Conservation (phyloP, 345 rosid genomes). For the Ricinus communis region DNA sequence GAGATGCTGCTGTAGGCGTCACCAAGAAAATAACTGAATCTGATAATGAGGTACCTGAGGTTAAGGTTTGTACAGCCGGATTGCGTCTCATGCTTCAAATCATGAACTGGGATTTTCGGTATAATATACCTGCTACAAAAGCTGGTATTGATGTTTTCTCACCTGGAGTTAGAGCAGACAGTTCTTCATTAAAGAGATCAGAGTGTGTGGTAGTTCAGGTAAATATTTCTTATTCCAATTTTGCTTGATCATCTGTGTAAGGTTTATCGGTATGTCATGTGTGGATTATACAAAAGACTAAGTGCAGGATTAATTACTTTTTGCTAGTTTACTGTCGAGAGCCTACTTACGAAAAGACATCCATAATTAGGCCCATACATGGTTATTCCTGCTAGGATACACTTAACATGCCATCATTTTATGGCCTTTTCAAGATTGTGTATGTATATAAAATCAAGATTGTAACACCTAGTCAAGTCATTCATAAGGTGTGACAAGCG, state of each 20-base stretch:
- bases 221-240: constrained; percentile 22
- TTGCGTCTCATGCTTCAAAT: constrained; percentile 89
- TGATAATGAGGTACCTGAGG: constrained; percentile 64
- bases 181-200: constrained; percentile 50
- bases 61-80: constrained; percentile 82
- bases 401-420: not conserved
- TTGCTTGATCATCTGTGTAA: constrained; percentile 11
- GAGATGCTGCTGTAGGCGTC: constrained; percentile 75
- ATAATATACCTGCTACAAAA: constrained; percentile 43
- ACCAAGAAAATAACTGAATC: constrained; percentile 68
- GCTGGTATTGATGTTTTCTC: constrained; percentile 51
- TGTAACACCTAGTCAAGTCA: not conserved
- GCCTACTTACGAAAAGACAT: not conserved
- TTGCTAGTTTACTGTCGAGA: not conserved
- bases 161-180: constrained; percentile 56
- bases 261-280: not conserved
- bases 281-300: not conserved
- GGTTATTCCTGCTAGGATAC: not conserved
- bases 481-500: not conserved
- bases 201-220: constrained; percentile 87
- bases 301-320: not conserved
- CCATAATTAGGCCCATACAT: not conserved
- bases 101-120: constrained; percentile 86
- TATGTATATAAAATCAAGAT: not conserved
- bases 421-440: not conserved